These are phyloP conservation scores for Plasmopara muralis DNA, from an alignment of 352 stramenopile genomes.

Conservation along the genomic window DNA sequence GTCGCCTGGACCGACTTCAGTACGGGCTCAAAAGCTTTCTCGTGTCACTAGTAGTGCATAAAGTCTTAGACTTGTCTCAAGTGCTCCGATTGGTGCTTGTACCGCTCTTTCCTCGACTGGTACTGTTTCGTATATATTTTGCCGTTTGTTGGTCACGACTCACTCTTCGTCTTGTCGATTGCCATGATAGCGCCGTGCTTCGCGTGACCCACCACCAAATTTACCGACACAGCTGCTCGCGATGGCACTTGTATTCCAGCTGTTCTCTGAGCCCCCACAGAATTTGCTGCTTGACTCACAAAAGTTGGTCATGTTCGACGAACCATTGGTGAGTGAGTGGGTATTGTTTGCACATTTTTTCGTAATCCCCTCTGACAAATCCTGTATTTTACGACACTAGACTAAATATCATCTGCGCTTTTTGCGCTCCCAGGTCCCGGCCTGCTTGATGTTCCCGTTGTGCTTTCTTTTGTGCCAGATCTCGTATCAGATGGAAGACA, in stretches of 20 bases:
- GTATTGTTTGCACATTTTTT: constrained; percentile 1
- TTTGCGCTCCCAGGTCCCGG: constrained; percentile 72
- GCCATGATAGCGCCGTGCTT: constrained; percentile 41
- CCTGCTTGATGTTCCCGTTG: constrained; percentile 75
- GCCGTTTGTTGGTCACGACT: background rate
- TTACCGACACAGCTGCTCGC: constrained; percentile 73
- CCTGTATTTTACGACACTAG: constrained; percentile 20
- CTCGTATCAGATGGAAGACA: constrained; percentile 84
- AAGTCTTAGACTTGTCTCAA: constrained; percentile 79
- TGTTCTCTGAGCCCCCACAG: constrained; percentile 79
- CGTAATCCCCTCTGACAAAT: constrained; percentile 10
- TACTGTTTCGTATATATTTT: constrained; percentile 15
- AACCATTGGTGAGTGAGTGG: constrained; percentile 61
- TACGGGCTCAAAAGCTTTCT: constrained; percentile 84
- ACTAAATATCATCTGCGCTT: constrained; percentile 83
- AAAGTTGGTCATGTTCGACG: constrained; percentile 79
- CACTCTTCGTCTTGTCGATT: constrained; percentile 6
- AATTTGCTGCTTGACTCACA: constrained; percentile 72
- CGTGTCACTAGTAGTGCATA: constrained; percentile 74
- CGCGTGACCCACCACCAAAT: constrained; percentile 66
- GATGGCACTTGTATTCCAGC: constrained; percentile 79
- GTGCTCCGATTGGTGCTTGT: constrained; percentile 79
- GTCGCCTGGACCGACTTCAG: constrained; percentile 73
- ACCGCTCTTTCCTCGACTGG: constrained; percentile 70
- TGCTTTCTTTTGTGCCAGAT: constrained; percentile 83